Evolutionary conservation across 805 yeast genomes (phyloP), one percentile per base, ranked within the genome.

Genomic region (Metschnikowia rubicola): DNA sequence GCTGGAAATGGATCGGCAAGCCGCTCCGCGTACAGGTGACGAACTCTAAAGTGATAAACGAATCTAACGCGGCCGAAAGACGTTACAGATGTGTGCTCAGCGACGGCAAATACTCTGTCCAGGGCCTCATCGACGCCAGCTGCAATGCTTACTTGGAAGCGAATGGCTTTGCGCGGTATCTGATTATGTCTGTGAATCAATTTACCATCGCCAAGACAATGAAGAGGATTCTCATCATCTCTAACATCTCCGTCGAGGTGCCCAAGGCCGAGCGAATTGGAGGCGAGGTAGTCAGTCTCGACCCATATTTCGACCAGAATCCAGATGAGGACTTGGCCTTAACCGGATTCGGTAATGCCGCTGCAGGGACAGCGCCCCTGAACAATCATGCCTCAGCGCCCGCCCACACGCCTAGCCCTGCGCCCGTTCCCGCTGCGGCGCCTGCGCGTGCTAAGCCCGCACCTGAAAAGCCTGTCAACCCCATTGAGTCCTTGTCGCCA

Each of bases 401-500:
- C 51, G 17, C 30, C 47, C 54, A 43, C n/a, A 48, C 21, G 32
- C 33, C 26, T 17, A 36, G 57, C 30, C 51, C 60, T 26, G 54
- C 57, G 21, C 59, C 59, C n/a, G 43, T 40, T 15, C 8, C 11
- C 13, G 51, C 47, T 31, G 54, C 61, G 17, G 47, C 48, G n/a
- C 43, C 51, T 12, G 41, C 44, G 3, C 41, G 37, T 12, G 36
- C 50, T 43, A 42, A 37, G 44, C 37, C 35, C 37, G 15, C 35
- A 4, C 28, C 26, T 13, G 47, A 47, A 47, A 37, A 52, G 35
- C 48, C 61, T 44, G 72, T 86, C 35, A 80, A 79, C 56, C 86
- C 95, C 10, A 88, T 91, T 56, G 96, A 88, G 61, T 88, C 84
- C 53, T 72, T 94, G 43, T 88, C 97, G 10, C 98, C 98, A 8